These are phyloP conservation scores for Laetiporus sulphureus DNA, from an alignment of 1,284 basidiomycete genomes.

Conservation along the genomic window DNA sequence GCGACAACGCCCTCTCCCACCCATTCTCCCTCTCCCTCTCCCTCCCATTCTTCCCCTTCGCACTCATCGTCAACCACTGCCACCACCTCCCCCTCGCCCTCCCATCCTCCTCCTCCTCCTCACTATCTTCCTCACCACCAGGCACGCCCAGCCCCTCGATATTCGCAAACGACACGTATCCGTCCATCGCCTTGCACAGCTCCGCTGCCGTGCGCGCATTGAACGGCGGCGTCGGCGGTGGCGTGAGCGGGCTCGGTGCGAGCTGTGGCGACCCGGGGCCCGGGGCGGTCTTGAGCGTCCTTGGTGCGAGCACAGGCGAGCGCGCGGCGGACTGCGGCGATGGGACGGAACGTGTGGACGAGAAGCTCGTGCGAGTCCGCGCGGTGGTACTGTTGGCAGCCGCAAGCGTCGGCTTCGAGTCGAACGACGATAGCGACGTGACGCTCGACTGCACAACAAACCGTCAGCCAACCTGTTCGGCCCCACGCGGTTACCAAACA, in stretches of 20 bases:
- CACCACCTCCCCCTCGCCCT: constrained; percentile 18
- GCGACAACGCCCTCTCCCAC: constrained; percentile 10
- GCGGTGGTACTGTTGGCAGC: neutral
- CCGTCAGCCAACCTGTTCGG: constrained; percentile 14
- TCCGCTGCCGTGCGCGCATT: constrained; percentile 56
- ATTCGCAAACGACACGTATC: constrained; percentile 61
- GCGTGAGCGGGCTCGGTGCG: constrained; percentile 20
- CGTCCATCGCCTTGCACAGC: constrained; percentile 48
- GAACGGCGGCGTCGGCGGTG: constrained; percentile 37
- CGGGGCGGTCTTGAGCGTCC: constrained; percentile 14
- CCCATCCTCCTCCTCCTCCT: constrained; percentile 22
- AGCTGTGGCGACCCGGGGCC: constrained; percentile 9
- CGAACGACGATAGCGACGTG: constrained; percentile 18
- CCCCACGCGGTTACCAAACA: constrained; percentile 21
- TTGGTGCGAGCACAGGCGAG: constrained; percentile 10
- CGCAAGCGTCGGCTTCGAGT: constrained; percentile 9
- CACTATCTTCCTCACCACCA: constrained; percentile 33
- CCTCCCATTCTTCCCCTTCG: no score
- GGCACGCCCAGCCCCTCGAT: constrained; percentile 66
- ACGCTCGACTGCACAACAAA: constrained; percentile 14
- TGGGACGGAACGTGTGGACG: constrained; percentile 13
- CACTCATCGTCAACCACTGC: constrained; percentile 21
- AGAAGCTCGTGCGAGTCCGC: constrained; percentile 8
- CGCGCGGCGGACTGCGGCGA: constrained; percentile 6
- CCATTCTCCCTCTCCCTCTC: constrained; percentile 7